Conservation (phyloP, 2,329 filamentous ascomycete species). For the Neospermospora avenae region DNA sequence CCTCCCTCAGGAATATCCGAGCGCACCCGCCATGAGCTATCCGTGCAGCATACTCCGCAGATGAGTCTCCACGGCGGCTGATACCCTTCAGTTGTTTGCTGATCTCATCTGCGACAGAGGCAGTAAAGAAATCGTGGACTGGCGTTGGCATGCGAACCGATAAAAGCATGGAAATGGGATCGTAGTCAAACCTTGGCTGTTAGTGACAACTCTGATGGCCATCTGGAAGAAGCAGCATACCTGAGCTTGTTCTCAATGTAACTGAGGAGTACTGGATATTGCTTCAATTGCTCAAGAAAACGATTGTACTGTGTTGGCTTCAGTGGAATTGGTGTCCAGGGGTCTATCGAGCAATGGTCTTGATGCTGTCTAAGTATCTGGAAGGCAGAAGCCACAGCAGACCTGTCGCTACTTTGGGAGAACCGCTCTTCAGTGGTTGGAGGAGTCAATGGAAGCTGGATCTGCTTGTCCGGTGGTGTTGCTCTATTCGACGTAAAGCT, state of each 20-base stretch:
- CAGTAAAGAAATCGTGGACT: slow-evolving; percentile 4
- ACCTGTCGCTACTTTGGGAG: neutral
- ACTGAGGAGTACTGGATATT: slow-evolving; percentile 9
- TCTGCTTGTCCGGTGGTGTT: slow-evolving; percentile 7
- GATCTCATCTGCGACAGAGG: slow-evolving; percentile 4
- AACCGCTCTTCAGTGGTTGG: slow-evolving; percentile 2
- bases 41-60: slow-evolving; percentile 12
- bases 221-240: slow-evolving; percentile 5
- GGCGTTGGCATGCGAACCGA: slow-evolving; percentile 1
- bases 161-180: slow-evolving; percentile 8
- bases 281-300: slow-evolving; percentile 11
- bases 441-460: slow-evolving; percentile 9
- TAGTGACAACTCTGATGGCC: slow-evolving; percentile 6
- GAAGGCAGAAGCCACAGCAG: slow-evolving; percentile 11
- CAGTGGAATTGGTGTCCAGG: slow-evolving; percentile 9
- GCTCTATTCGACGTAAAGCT: slow-evolving; percentile 2
- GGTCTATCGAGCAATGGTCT: slow-evolving; percentile 7
- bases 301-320: slow-evolving; percentile 10
- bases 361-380: slow-evolving; percentile 10
- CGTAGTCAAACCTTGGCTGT: slow-evolving; percentile 14
- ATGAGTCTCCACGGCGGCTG: slow-evolving; percentile 1
- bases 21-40: slow-evolving; percentile 1
- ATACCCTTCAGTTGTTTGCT: slow-evolving; percentile 8
- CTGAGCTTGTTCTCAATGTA: slow-evolving; percentile 9
- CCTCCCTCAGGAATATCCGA: slow-evolving; percentile 9